Evolutionary conservation across 371 early-diverging fungal species (phyloP).

Genomic region (Actinomortierella ambigua): DNA sequence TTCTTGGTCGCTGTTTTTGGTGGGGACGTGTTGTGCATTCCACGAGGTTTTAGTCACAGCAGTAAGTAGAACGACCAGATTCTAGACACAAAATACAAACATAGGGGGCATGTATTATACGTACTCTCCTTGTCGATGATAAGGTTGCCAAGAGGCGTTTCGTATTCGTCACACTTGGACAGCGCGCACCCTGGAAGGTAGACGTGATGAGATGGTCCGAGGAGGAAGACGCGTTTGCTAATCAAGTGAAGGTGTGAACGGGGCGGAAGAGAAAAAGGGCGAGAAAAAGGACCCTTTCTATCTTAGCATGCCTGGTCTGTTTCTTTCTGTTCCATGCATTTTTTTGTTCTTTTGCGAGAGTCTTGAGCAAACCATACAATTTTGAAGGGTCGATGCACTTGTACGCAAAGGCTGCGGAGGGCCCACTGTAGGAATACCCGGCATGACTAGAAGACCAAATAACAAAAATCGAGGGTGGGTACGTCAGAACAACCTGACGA

Average conservation of each 20-base stretch:
- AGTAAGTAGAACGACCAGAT: no score
- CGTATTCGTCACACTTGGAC: constrained; percentile 69
- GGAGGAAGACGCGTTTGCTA: constrained; percentile 84
- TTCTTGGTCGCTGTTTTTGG: constrained; percentile 56
- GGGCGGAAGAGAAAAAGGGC: not conserved
- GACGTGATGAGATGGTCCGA: constrained; percentile 93
- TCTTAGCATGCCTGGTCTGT: constrained; percentile 7
- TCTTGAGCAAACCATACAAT: constrained; percentile 56
- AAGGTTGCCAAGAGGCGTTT: constrained; percentile 88
- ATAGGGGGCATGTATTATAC: not conserved
- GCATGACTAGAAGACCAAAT: constrained; percentile 89
- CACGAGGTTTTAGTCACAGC: no score
- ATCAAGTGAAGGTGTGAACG: not conserved
- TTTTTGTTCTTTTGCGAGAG: not conserved
- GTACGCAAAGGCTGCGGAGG: constrained; percentile 90
- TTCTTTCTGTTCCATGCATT: not conserved
- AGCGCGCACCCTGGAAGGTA: constrained; percentile 84
- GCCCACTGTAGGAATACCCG: constrained; percentile 89
- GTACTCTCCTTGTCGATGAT: constrained; percentile 67
- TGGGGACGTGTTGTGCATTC: not conserved
- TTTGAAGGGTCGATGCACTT: constrained; percentile 62
- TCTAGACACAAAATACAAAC: no score
- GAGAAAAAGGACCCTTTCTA: not conserved
- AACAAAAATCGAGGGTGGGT: no score
- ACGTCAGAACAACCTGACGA: no score